Evolutionary conservation across 345 rosid species (phyloP).

Genomic region (Acer saccharum): DNA sequence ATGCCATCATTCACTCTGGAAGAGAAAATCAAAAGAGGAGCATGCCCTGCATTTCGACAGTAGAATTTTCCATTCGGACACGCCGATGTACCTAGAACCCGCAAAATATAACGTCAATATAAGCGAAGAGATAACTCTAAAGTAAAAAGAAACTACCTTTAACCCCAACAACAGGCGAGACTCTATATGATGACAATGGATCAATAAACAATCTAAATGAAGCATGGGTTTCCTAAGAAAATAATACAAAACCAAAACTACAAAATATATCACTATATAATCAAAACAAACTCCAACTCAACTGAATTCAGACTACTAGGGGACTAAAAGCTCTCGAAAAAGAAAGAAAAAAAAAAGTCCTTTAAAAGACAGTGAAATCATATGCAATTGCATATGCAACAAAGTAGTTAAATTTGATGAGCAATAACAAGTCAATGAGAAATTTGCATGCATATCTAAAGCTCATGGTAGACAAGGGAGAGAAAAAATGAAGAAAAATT

Average conservation of each 20-base stretch:
- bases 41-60: conserved; percentile 78
- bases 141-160: background rate
- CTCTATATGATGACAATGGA: background rate
- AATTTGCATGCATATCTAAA: background rate
- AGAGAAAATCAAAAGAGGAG: conserved; percentile 62
- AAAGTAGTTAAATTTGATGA: background rate
- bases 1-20: conserved; percentile 96
- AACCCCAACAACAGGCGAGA: background rate
- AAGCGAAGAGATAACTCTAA: background rate
- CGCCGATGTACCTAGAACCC: conserved; percentile 81
- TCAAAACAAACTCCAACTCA: conserved; percentile 7
- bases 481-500: background rate
- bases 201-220: background rate
- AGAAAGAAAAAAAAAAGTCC: background rate
- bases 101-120: conserved; percentile 1
- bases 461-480: background rate
- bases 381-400: background rate
- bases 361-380: background rate
- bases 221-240: background rate
- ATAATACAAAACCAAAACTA: background rate
- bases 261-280: background rate
- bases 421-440: background rate
- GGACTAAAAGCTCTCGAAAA: background rate
- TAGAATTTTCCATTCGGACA: conserved; percentile 87
- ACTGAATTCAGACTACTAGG: background rate